Conservation (phyloP, 2,329 filamentous ascomycete species). For the Ophiostoma pallidulum region DNA sequence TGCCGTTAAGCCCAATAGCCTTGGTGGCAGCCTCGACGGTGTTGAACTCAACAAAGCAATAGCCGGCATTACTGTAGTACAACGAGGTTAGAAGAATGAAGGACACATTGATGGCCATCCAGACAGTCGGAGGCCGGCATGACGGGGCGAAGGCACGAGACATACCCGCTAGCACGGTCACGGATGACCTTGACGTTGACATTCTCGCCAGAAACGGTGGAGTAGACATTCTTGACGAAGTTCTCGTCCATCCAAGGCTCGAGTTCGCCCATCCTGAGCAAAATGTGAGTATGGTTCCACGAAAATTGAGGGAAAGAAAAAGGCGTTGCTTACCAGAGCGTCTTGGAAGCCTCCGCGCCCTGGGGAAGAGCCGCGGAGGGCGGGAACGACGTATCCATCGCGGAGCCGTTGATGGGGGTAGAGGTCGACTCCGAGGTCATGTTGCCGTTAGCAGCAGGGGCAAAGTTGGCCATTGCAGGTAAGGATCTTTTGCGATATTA, state of each 20-base stretch:
- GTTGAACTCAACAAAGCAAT: conserved; percentile 94
- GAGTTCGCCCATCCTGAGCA: conserved; percentile 88
- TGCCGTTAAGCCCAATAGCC: conserved; percentile 82
- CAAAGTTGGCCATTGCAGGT: conserved; percentile 19
- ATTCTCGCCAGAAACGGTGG: conserved; percentile 78
- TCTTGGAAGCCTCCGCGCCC: conserved; percentile 42
- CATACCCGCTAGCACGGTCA: conserved; percentile 93
- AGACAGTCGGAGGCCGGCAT: no score
- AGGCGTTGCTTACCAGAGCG: conserved; percentile 41
- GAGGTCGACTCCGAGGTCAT: conserved; percentile 16
- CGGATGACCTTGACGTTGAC: conserved; percentile 99
- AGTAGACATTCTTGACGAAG: conserved; percentile 89
- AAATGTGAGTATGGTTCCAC: conserved; percentile 9
- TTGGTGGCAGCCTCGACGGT: conserved; percentile 78
- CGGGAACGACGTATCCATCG: conserved; percentile 19
- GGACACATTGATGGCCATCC: no score
- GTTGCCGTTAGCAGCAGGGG: conserved; percentile 16
- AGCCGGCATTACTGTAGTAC: conserved; percentile 72
- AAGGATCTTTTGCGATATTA: no score
- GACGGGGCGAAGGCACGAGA: no score
- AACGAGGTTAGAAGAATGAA: background rate
- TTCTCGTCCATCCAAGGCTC: conserved; percentile 99
- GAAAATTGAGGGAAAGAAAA: background rate
- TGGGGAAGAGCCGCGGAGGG: conserved; percentile 16
- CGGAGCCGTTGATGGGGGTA: conserved; percentile 23